A percentile compares a stretch with the other conserved stretches of the same genome.
phyloP scores from a whole-genome alignment of 1,139 yeast species.

The Zygotorulaspora mrakii region DNA sequence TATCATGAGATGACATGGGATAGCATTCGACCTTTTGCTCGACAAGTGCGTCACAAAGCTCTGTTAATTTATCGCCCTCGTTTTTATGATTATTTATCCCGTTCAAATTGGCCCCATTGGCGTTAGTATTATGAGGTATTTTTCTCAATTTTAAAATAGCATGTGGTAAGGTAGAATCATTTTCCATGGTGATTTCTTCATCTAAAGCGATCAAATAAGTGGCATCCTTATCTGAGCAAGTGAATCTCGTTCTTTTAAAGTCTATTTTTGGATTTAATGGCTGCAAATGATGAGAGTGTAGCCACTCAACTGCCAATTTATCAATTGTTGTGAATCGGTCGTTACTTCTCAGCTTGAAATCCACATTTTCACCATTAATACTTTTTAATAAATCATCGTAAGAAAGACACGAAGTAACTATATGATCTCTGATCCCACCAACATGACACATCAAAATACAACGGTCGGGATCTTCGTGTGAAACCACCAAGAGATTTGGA shows the following conservation, averaged over 20 bases:
- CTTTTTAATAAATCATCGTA: constrained; percentile 1
- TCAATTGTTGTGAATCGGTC: constrained; percentile 39
- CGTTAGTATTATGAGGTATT: constrained; percentile 37
- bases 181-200: constrained; percentile 23
- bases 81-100: background rate
- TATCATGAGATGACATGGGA: constrained; percentile 35
- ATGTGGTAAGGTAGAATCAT: constrained; percentile 22
- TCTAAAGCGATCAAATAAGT: constrained; percentile 27
- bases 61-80: constrained; percentile 33
- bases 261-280: constrained; percentile 42
- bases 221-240: constrained; percentile 20
- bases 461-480: constrained; percentile 14
- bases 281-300: constrained; percentile 46
- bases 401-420: constrained; percentile 24
- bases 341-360: background rate
- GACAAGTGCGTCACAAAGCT: constrained; percentile 39
- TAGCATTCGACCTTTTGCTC: constrained; percentile 39
- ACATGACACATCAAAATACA: constrained; percentile 34
- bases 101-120: constrained; percentile 29
- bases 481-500: constrained; percentile 24
- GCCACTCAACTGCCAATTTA: constrained; percentile 50
- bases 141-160: constrained; percentile 47
- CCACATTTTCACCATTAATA: constrained; percentile 2
- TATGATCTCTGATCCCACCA: constrained; percentile 36
- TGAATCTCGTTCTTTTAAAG: constrained; percentile 50